A percentile compares a stretch with the other conserved stretches of the same genome.
Evolutionary conservation across 306 rosid species (phyloP).

Genomic region (Vachellia pachyceras): DNA sequence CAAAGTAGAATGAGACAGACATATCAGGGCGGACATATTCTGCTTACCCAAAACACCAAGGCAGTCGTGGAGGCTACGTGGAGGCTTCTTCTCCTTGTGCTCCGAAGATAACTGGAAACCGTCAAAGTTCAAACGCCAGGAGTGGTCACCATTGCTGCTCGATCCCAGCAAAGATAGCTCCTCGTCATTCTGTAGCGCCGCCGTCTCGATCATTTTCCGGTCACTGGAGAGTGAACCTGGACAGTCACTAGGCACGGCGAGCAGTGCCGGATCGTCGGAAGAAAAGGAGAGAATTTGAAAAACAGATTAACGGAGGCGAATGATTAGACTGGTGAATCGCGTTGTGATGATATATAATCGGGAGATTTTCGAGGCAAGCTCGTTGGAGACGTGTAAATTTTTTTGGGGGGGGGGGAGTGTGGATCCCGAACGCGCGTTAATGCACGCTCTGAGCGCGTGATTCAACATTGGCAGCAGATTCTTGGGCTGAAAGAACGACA

Average conservation of each 20-base stretch:
- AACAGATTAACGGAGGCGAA: not conserved
- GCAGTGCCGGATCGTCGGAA: not conserved
- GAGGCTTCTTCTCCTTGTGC: constrained; percentile 62
- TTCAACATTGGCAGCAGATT: not conserved
- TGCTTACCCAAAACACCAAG: constrained; percentile 72
- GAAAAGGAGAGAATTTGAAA: not conserved
- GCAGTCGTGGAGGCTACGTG: constrained; percentile 77
- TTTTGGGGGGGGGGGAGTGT: too few relatives aligned
- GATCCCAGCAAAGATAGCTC: constrained; percentile 56
- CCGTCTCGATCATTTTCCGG: constrained; percentile 59
- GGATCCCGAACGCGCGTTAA: not conserved
- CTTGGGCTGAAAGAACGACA: not conserved
- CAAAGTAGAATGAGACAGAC: not conserved
- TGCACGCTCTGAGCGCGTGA: not conserved
- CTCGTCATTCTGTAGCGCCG: constrained; percentile 51
- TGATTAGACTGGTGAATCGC: constrained; percentile 32
- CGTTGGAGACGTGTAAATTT: constrained; percentile 6
- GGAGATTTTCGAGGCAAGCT: constrained; percentile 31
- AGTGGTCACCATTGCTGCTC: constrained; percentile 60
- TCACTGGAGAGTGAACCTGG: not conserved
- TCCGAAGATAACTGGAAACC: constrained; percentile 58
- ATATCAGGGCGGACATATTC: not conserved
- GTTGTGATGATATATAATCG: not conserved
- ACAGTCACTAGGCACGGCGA: not conserved
- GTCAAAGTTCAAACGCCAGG: constrained; percentile 93